Evolutionary conservation across 257 asterid species (phyloP).

Genomic region (Rhazya stricta): DNA sequence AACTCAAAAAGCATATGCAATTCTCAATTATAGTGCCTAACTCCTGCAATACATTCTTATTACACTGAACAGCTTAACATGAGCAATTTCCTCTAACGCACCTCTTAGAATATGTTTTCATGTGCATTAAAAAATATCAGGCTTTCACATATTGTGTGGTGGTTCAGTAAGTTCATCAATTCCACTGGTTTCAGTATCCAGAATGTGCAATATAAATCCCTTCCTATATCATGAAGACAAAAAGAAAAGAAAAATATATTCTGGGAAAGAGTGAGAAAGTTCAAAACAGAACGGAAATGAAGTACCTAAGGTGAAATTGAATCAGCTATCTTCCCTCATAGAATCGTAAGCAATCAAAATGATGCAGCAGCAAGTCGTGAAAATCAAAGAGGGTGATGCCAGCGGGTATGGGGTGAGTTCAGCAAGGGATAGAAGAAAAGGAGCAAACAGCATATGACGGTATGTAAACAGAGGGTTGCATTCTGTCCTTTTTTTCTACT

Average conservation of each 20-base stretch:
- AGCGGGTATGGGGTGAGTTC: not conserved
- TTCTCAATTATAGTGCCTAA: not conserved
- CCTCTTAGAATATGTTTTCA: not conserved
- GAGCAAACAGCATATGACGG: not conserved
- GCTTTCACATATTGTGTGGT: not conserved
- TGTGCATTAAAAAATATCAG: not conserved
- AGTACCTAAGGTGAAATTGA: slow-evolving; percentile 8
- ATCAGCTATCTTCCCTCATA: not conserved
- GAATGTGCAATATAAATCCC: not conserved
- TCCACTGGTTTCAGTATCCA: not conserved
- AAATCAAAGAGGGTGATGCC: slow-evolving; percentile 3
- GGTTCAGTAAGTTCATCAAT: not conserved
- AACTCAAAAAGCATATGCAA: not conserved
- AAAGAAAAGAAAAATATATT: not conserved
- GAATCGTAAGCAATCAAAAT: not conserved
- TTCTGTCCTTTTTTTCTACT: not conserved
- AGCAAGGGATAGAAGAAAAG: slow-evolving; percentile 1
- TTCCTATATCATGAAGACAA: not conserved
- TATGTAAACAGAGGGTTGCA: slow-evolving; percentile 11
- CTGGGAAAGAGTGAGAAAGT: not conserved
- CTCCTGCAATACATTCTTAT: not conserved
- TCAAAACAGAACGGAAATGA: not conserved
- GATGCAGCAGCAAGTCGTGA: not conserved
- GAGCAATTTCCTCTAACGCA: not conserved
- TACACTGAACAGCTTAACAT: not conserved